Evolutionary conservation across 208 protist genomes (phyloP).

Genomic region (Naegleria lovaniensis): DNA sequence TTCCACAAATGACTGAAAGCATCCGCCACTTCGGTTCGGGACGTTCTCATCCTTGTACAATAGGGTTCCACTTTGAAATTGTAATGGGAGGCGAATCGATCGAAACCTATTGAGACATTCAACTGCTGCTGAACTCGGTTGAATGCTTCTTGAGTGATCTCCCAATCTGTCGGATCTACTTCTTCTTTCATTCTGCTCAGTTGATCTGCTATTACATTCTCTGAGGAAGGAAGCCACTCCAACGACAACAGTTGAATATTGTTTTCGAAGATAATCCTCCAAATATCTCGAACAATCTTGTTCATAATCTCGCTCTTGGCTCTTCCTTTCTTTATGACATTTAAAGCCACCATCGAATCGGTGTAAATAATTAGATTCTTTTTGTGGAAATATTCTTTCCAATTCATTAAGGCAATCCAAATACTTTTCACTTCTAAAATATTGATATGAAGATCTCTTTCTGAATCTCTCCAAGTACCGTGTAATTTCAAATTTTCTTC

Average conservation of each 20-base stretch:
- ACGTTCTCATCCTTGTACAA: too few species aligned
- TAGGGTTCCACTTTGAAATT: background rate
- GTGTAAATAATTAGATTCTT: background rate
- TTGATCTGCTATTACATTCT: background rate
- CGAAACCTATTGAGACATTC: background rate
- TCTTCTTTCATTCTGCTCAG: background rate
- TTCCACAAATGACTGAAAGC: too few species aligned
- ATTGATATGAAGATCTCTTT: background rate
- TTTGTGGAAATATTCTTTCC: background rate
- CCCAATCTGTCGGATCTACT: background rate
- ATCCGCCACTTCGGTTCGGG: too few species aligned
- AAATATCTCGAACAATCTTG: background rate
- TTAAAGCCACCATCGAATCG: background rate
- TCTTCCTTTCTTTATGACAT: background rate
- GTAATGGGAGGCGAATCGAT: background rate
- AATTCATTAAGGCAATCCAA: background rate
- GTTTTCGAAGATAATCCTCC: background rate
- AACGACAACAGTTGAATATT: background rate
- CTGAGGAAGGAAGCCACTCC: background rate
- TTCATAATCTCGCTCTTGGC: background rate
- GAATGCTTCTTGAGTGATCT: background rate
- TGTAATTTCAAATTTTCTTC: background rate
- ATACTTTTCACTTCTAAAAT: background rate
- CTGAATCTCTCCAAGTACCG: background rate
- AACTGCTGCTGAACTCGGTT: background rate